Conservation (phyloP, 1,139 yeast species). For the Pichia sp. region DNA sequence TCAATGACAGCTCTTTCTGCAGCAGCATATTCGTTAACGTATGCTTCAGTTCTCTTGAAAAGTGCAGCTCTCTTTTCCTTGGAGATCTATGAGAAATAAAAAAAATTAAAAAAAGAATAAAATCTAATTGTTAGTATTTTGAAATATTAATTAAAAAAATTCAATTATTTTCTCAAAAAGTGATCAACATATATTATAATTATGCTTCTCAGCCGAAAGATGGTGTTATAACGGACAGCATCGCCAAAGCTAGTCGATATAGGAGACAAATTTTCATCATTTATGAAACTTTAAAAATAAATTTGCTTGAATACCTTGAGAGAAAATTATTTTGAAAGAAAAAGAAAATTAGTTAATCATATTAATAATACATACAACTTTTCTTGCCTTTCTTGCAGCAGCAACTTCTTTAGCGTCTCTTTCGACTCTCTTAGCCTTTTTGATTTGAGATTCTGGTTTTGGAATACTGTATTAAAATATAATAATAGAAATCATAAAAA, state of each 20-base stretch:
- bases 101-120: constrained; percentile 3
- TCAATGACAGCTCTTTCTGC: constrained; percentile 89
- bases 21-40: constrained; percentile 92
- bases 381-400: constrained; percentile 80
- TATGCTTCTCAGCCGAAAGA: constrained; percentile 87
- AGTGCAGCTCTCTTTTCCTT: constrained; percentile 91
- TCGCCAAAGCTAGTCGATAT: constrained; percentile 78
- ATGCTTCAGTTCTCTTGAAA: constrained; percentile 97
- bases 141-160: no score
- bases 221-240: constrained; percentile 96
- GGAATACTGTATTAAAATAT: constrained; percentile 29
- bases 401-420: constrained; percentile 83
- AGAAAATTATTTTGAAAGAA: not conserved
- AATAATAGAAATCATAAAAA: no score
- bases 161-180: no score
- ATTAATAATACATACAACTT: constrained; percentile 66
- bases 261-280: constrained; percentile 50
- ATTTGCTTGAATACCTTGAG: no score
- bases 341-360: not conserved
- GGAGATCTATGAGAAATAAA: constrained; percentile 47
- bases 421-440: constrained; percentile 89
- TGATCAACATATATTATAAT: no score
- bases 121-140: constrained; percentile 7
- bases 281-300: constrained; percentile 15
- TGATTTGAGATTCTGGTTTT: constrained; percentile 89